Base-by-base conservation (phyloP, 2,329 filamentous ascomycete species). In the Penicillium olsonii region DNA sequence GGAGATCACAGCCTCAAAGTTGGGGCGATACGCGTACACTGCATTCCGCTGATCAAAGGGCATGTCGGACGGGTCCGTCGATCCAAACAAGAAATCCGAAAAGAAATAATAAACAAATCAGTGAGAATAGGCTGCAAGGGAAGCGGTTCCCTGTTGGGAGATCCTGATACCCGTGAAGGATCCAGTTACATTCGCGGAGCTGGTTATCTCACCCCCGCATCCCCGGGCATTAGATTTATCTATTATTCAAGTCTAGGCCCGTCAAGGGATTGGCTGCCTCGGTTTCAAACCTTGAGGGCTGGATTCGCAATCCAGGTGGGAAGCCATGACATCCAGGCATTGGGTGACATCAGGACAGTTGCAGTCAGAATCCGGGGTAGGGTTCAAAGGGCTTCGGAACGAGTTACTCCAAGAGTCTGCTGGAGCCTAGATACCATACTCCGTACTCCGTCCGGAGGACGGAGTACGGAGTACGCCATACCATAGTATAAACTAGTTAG, bases 31-130 rank as follows among this genome's bases (percentile, higher is more conserved):
- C 33, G 33, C 33, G 33, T 35, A 31, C 29, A 37, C 42, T 48
- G 7, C 45, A 43, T 33, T 31, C 29, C 29, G 39, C 18, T 33
- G 33, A 43, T 48, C 45, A 37, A 43, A n/a, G 39, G 33, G 39
- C 45, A 48, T 41, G 37, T n/a, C 29, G 45, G 39, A 39, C 33
- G 45, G 45, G 45, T 43, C 42, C 45, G 45, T 48, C 45, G 45
- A 48, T 48, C 45, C 31, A 22, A 27, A n/a, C 20, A 37, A 20
- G 27, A 37, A 43, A n/a, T n/a, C n/a, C 24, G 11, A 48, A 48
- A 17, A 29, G n/a, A n/a, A n/a, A n/a, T n/a, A n/a, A n/a, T n/a
- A n/a, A n/a, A n/a, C n/a, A n/a, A n/a, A n/a, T n/a, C n/a, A n/a
- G n/a, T n/a, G n/a, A n/a, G n/a, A 22, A 27, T 17, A 22, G 4